A percentile compares a stretch with the other conserved stretches of the same genome.
Conservation (phyloP, 2,329 filamentous ascomycete genomes). For the Ceratocystiopsis brevicomis region DNA sequence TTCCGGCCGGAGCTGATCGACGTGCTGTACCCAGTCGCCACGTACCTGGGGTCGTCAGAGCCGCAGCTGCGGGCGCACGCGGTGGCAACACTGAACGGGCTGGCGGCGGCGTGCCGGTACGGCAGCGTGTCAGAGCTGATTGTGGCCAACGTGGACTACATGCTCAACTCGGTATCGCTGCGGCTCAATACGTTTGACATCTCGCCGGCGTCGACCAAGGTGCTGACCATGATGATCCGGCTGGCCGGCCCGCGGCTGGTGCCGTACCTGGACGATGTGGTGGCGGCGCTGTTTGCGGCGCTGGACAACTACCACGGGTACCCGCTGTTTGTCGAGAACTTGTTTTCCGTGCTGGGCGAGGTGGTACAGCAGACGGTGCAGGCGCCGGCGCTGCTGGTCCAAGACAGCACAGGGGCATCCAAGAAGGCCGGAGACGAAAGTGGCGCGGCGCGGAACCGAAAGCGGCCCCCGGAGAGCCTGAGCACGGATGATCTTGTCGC, state of each 20-base stretch:
- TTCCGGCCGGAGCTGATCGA: slow-evolving; percentile 83
- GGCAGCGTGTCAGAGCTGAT: slow-evolving; percentile 56
- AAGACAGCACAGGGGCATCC: slow-evolving; percentile 17
- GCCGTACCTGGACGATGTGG: slow-evolving; percentile 78
- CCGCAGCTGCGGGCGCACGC: slow-evolving; percentile 58
- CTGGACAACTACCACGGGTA: slow-evolving; percentile 95
- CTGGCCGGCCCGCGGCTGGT: slow-evolving; percentile 66
- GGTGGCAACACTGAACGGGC: slow-evolving; percentile 60
- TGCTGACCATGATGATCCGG: slow-evolving; percentile 83
- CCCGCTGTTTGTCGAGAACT: slow-evolving; percentile 59
- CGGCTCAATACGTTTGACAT: slow-evolving; percentile 85
- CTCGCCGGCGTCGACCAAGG: slow-evolving; percentile 75
- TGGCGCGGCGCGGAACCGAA: slow-evolving; percentile 2
- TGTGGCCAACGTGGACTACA: slow-evolving; percentile 84
- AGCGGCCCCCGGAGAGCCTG: background rate
- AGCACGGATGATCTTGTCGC: slow-evolving; percentile 3
- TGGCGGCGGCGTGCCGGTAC: slow-evolving; percentile 64
- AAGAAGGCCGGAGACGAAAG: no score
- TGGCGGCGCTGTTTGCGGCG: slow-evolving; percentile 78
- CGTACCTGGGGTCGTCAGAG: slow-evolving; percentile 60
- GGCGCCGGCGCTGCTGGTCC: slow-evolving; percentile 24
- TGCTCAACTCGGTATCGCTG: slow-evolving; percentile 80
- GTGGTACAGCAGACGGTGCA: slow-evolving; percentile 68
- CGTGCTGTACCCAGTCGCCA: slow-evolving; percentile 74
- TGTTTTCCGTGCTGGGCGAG: slow-evolving; percentile 68